Evolutionary conservation across 2,329 filamentous ascomycete species (phyloP), one percentile per base, ranked within the genome.

Genomic region (Diplodia sapinea): DNA sequence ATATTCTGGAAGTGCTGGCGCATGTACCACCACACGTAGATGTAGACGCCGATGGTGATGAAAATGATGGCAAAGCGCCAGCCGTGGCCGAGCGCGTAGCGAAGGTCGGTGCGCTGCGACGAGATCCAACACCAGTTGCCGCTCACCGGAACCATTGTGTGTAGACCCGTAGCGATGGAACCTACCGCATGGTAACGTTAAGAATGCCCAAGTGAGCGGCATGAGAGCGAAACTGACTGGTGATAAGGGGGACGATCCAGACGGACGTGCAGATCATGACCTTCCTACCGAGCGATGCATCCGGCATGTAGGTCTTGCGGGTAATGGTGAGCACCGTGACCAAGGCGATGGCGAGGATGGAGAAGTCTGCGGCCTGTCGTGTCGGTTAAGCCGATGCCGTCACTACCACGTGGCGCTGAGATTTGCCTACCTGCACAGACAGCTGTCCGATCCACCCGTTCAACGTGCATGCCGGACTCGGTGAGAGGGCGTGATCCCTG

Each of bases 41-140:
- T 72, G 68, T 83, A 83, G 26, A 82, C 80, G 43, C 69, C 71
- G 23, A 82, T 75, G 1, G 79, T 81, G 8, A 72, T 71, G 52
- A 79, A 70, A 57, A 83, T 81, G 50, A 83, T 79, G 15, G 77
- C 75, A 62, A 83, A 78, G 12, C 82, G 79, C 82, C 81, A 83
- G 50, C 79, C 81, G 65, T 84, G 82, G 0, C 79, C 80, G 54
- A 84, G 74, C 1, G 73, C 77, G 65, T 83, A 84, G 26, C 82
- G 78, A 23, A 82, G 73, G 12, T 77, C 78, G 31, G 74, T 71
- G 17, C 77, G 72, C 2, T 74, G 70, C 11, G 74, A 69, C 15
- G 76, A 72, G 68, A 84, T 83, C 82, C 82, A 84, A 72, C 82
- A 83, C 82, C 82, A 84, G 68, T 83, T 83, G 0, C 82, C 81